phyloP scores from a whole-genome alignment of 345 rosid genomes.

The Lumnitzera racemosa region DNA sequence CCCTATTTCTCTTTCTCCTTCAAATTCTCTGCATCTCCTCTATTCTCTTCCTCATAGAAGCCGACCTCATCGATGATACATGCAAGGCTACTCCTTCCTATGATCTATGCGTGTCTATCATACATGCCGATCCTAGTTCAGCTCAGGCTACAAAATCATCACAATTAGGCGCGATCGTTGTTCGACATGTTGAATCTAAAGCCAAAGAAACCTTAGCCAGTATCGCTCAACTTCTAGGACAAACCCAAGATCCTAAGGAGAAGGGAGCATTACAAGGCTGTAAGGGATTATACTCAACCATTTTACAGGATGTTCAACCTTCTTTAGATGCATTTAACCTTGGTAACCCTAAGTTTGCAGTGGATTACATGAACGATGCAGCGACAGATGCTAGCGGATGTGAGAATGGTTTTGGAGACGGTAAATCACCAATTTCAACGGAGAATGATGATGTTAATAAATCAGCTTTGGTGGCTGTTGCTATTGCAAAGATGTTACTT shows the following conservation, averaged over 20 bases:
- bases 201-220: conserved; percentile 8
- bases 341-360: conserved; percentile 25
- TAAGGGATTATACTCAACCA: conserved; percentile 11
- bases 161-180: conserved; percentile 23
- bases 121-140: conserved; percentile 13
- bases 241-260: conserved; percentile 10
- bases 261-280: conserved; percentile 14
- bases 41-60: neutral
- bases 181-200: conserved; percentile 14
- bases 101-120: conserved; percentile 11
- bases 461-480: conserved; percentile 15
- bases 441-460: conserved; percentile 14
- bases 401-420: conserved; percentile 13
- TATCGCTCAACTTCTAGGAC: conserved; percentile 11
- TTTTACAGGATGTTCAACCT: conserved; percentile 14
- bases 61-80: conserved; percentile 3
- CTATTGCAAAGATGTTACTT: conserved; percentile 25
- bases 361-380: conserved; percentile 11
- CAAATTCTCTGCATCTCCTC: neutral
- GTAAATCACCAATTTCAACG: conserved; percentile 18
- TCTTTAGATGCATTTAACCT: conserved; percentile 12
- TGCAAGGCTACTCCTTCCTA: conserved; percentile 14
- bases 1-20: neutral
- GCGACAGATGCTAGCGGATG: conserved; percentile 15
- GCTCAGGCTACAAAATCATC: neutral